These are phyloP conservation scores for Rubus parviflorus DNA, from an alignment of 306 rosid genomes.

Conservation along the genomic window DNA sequence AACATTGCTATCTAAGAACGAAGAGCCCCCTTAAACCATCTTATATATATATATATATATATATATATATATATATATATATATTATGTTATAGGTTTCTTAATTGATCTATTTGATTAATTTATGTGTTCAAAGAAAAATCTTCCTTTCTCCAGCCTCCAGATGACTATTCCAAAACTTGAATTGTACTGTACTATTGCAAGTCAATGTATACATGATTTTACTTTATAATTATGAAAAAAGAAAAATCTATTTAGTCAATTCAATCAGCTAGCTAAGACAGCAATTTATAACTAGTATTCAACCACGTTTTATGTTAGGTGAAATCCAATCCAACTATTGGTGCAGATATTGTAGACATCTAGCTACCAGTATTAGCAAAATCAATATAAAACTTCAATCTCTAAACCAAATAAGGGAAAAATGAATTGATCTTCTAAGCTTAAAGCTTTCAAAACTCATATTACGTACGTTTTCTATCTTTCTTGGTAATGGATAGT, in stretches of 20 bases:
- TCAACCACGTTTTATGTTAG: not conserved
- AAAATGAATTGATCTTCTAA: not conserved
- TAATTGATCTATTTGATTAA: not conserved
- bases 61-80: too few species aligned
- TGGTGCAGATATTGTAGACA: not conserved
- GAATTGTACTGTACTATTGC: not conserved
- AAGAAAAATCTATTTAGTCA: not conserved
- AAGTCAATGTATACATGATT: not conserved
- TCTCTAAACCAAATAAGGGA: not conserved
- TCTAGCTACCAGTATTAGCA: not conserved
- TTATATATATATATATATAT: too few species aligned
- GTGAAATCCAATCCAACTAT: not conserved
- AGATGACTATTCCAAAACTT: not conserved
- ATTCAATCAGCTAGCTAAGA: not conserved
- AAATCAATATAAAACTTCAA: not conserved
- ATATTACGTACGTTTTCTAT: not conserved
- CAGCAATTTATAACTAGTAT: not conserved
- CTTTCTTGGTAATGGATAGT: not conserved
- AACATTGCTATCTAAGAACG: not conserved
- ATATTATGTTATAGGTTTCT: too few species aligned
- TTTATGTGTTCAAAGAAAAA: not conserved
- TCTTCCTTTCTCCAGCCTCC: not conserved
- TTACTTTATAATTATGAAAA: not conserved
- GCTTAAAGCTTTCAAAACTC: not conserved
- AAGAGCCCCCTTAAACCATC: too few species aligned